Evolutionary conservation across 2,329 filamentous ascomycete genomes (phyloP).

Genomic region (Colletotrichum eremochloae): DNA sequence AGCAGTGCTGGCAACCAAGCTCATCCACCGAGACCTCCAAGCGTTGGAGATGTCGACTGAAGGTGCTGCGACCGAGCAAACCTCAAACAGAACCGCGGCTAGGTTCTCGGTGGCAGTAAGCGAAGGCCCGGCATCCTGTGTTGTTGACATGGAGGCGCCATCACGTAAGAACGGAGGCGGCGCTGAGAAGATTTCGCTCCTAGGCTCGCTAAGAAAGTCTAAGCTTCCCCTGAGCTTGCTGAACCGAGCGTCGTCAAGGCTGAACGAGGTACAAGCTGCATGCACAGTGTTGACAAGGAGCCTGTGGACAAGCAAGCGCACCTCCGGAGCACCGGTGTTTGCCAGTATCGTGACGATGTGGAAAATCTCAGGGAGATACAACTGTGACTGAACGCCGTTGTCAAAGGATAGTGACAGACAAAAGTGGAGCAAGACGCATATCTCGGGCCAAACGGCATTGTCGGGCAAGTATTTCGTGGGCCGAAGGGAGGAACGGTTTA

Average conservation of each 20-base stretch:
- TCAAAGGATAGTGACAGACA: constrained; percentile 77
- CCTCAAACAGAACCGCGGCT: constrained; percentile 72
- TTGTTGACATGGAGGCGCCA: constrained; percentile 66
- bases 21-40: constrained; percentile 81
- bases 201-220: constrained; percentile 70
- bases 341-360: constrained; percentile 79
- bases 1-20: constrained; percentile 77
- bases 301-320: constrained; percentile 71
- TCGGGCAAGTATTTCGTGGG: constrained; percentile 76
- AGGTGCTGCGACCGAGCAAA: constrained; percentile 73
- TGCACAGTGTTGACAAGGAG: constrained; percentile 77
- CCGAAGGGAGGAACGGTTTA: constrained; percentile 75
- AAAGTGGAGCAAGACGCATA: constrained; percentile 75
- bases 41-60: constrained; percentile 75
- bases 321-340: constrained; percentile 71
- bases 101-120: constrained; percentile 71
- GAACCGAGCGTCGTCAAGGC: constrained; percentile 70
- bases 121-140: constrained; percentile 65
- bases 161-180: constrained; percentile 63
- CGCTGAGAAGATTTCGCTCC: constrained; percentile 69
- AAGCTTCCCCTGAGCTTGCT: constrained; percentile 69
- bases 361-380: constrained; percentile 77
- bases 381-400: constrained; percentile 74
- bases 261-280: constrained; percentile 75
- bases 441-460: constrained; percentile 77